Base-by-base conservation (phyloP, 1,139 yeast genomes). In the Yamadazyma taylorii region DNA sequence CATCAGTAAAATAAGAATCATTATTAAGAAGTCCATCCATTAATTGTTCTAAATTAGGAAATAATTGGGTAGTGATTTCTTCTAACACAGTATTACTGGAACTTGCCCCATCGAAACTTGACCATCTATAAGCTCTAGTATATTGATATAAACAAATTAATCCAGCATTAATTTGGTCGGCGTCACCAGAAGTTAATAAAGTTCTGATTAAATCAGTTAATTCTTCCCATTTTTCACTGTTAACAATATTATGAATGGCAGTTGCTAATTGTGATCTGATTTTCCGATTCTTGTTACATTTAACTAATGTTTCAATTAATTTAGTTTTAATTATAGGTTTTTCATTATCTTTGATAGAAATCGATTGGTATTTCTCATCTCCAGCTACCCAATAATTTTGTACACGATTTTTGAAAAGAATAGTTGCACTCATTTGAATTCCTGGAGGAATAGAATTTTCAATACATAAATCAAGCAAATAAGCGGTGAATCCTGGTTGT, bases 331-430 rank as follows among this genome's bases (percentile, higher is more conserved):
- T 69, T 11, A 63, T 48, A 11, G 63, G 60, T 47, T 79, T 79
- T 50, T 81, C 87, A 19, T 66, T 69, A 1, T 58, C 62, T 28
- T 57, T 61, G 36, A 81, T 76, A 37, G 55, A 50, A 14, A 55
- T 41, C 8, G 58, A 41, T 4, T 56, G 50, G 15, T 56, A 41
- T 46, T 56, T 63, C 33, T 69, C 70, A 30, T 69, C 78, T 0
- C 68, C 73, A 10, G 56, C 55, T 23, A 64, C 58, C 90, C 90
- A 84, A 46, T 77, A 73, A 43, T 69, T 65, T 33, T 61, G 64
- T 25, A 84, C 67, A 51, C 85, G 71, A 54, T 82, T 83, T 55
- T 83, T 84, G 62, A 82, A 78, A 52, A 79, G 78, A 35, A 84
- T 79, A 3, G 85, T 81, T 3, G 86, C 79, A 12, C 85, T 74